Conservation (phyloP, 805 yeast species). For the Myxozyma monticola region DNA sequence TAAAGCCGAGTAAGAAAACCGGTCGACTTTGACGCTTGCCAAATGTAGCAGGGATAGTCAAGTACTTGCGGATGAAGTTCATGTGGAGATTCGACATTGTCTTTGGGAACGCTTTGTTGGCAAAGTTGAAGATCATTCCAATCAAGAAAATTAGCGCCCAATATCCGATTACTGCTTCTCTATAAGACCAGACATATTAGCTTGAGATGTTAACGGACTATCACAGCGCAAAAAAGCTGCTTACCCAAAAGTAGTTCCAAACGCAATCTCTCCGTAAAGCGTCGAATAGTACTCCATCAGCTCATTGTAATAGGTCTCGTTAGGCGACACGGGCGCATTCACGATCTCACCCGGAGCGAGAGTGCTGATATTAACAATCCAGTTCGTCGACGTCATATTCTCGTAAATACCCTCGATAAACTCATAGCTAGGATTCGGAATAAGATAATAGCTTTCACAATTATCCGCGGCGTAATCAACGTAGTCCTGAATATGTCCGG, state of each 20-base stretch:
- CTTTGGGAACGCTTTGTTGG: slow-evolving; percentile 3
- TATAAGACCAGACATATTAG: slow-evolving; percentile 29
- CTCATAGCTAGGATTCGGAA: background rate
- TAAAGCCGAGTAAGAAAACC: slow-evolving; percentile 7
- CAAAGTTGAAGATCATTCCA: slow-evolving; percentile 2
- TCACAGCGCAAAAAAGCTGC: background rate
- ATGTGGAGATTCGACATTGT: background rate
- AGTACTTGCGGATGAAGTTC: slow-evolving; percentile 12
- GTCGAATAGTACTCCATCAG: background rate
- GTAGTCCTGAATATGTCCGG: no score
- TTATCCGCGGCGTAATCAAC: no score
- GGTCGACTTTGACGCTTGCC: slow-evolving; percentile 9
- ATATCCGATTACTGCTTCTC: slow-evolving; percentile 6
- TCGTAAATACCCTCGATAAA: background rate
- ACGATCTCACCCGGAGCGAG: slow-evolving; percentile 38
- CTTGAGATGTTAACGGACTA: no score
- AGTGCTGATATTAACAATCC: slow-evolving; percentile 2
- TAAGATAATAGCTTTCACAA: no score
- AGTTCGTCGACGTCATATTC: slow-evolving; percentile 1
- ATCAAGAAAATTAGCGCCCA: slow-evolving; percentile 8
- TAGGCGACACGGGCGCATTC: slow-evolving; percentile 35
- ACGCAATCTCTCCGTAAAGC: background rate
- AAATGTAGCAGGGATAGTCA: slow-evolving; percentile 9
- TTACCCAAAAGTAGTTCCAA: slow-evolving; percentile 8
- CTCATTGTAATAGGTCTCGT: background rate